Percentiles rank a stretch among this genome's conserved stretches.
Conservation (phyloP, 352 stramenopile genomes). For the Globisporangium rhizosaccharum region DNA sequence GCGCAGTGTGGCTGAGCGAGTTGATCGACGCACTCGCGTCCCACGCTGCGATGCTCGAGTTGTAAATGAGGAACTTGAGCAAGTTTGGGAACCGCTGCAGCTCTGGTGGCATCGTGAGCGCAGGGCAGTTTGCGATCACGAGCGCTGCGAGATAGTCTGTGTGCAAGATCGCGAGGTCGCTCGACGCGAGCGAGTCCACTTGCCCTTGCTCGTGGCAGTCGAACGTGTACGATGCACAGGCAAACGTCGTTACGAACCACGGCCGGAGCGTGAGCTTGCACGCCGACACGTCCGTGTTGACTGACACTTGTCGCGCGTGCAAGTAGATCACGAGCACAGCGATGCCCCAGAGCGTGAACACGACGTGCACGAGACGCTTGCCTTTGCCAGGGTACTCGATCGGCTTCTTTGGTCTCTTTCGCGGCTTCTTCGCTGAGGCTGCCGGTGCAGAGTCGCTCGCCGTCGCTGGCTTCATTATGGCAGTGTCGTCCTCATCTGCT, state of each 20-base stretch:
- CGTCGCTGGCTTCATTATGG: background rate
- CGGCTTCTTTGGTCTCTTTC: conserved; percentile 1
- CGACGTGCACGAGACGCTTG: conserved; percentile 23
- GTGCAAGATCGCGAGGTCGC: conserved; percentile 19
- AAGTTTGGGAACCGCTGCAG: conserved; percentile 26
- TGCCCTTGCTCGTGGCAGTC: conserved; percentile 25
- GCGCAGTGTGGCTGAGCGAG: conserved; percentile 10
- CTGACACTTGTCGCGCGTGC: conserved; percentile 20
- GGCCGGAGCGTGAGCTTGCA: conserved; percentile 27
- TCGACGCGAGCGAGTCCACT: conserved; percentile 16
- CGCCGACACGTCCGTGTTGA: conserved; percentile 12
- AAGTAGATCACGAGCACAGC: conserved; percentile 27
- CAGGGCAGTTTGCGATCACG: conserved; percentile 27
- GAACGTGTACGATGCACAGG: conserved; percentile 30
- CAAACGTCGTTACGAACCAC: conserved; percentile 26
- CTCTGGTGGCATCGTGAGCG: conserved; percentile 17
- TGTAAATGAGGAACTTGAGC: conserved; percentile 33
- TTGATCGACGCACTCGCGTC: conserved; percentile 19
- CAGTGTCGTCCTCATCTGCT: background rate
- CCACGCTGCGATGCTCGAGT: conserved; percentile 26
- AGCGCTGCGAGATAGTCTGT: conserved; percentile 19
- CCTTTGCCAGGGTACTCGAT: conserved; percentile 7
- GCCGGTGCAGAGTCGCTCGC: no score
- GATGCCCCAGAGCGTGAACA: conserved; percentile 29
- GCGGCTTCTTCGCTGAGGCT: background rate